Evolutionary conservation across 208 protist genomes (phyloP), one percentile per base, ranked within the genome.

Genomic region (Cochliopodium minus): DNA sequence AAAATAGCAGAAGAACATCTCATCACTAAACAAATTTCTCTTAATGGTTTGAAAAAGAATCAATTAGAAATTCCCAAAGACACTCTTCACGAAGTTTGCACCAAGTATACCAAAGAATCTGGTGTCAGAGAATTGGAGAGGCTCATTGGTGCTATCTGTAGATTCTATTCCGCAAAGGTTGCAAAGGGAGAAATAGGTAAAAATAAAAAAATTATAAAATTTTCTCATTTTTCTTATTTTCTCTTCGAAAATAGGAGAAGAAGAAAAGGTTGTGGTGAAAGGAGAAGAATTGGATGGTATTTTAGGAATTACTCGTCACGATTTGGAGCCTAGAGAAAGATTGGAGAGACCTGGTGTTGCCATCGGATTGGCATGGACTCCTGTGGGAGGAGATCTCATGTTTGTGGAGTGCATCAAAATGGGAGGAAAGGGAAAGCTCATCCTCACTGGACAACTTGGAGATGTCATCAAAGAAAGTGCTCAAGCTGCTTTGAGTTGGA

Each of bases 41-140:
- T 77, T 20, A 65, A 38, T 39, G 74, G 74, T 2, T 6, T 80
- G 0, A 7, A 26, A 10, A 9, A 11, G 13, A 50, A 1, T 10
- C 6, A 35, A 29, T 13, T n/a, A n/a, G n/a, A n/a, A n/a, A n/a
- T n/a, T n/a, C n/a, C n/a, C n/a, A n/a, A n/a, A n/a, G n/a, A n/a
- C n/a, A n/a, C n/a, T n/a, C n/a, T n/a, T n/a, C n/a, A n/a, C n/a
- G n/a, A n/a, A n/a, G 57, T 86, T 0, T 74, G 76, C 47, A 30
- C 38, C 29, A 20, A 60, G 13, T 86, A 85, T 60, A 85, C 76
- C 60, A 46, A 77, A 33, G 82, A 87, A 49, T 58, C 64, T 1
- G 84, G 84, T 50, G 81, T 88, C 1, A 63, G 84, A 47, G 73
- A 83, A 20, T 60, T 90, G n/a, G 62, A 85, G 53, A 81, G 87